Conservation (phyloP, 106 monocot species). For the Platanthera zijinensis region DNA sequence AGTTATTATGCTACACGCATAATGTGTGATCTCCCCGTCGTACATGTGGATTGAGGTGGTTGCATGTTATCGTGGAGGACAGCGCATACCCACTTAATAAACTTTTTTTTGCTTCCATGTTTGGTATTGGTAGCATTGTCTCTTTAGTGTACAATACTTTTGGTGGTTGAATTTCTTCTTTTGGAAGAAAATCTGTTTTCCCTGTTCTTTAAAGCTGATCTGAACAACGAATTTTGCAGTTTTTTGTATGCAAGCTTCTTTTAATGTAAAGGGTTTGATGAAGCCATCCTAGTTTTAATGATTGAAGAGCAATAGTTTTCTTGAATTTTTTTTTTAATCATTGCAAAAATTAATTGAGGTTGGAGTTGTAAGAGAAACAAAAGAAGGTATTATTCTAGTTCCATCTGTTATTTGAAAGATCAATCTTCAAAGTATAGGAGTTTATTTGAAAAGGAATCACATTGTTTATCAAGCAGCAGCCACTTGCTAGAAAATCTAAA, state of each 20-base stretch:
- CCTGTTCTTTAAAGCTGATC: neutral
- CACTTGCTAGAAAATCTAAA: neutral
- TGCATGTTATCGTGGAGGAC: too few species aligned
- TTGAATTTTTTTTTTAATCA: neutral
- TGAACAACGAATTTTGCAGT: neutral
- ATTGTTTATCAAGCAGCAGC: neutral
- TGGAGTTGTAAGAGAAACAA: neutral
- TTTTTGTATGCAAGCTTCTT: too few species aligned
- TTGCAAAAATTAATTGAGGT: neutral
- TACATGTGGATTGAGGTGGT: too few species aligned
- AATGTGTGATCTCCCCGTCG: too few species aligned
- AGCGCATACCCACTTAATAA: too few species aligned
- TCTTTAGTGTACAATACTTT: too few species aligned
- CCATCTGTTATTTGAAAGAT: neutral
- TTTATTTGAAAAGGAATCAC: neutral
- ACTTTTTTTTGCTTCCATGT: too few species aligned
- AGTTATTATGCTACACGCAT: too few species aligned
- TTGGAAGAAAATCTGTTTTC: neutral
- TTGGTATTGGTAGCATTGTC: too few species aligned
- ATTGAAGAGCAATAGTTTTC: neutral
- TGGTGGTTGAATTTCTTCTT: neutral
- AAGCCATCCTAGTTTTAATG: neutral
- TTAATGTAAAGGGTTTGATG: too few species aligned
- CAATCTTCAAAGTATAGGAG: neutral
- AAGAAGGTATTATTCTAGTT: neutral